A percentile compares a stretch with the other conserved stretches of the same genome.
Conservation (phyloP, 441 rosid species). For the Populus hybrid region DNA sequence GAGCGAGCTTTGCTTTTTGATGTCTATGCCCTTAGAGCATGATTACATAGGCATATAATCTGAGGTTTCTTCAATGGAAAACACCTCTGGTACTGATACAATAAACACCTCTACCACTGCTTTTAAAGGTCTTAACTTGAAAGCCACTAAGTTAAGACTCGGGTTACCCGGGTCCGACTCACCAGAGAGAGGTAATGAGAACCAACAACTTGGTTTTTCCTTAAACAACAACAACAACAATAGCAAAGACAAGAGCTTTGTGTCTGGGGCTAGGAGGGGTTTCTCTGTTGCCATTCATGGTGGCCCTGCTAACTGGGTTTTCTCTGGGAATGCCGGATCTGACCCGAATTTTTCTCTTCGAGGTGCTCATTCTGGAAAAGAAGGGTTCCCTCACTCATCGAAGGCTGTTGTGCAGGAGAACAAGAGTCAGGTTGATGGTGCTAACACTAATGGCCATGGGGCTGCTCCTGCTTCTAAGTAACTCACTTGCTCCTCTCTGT, state of each 20-base stretch:
- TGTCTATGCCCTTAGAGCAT: constrained; percentile 52
- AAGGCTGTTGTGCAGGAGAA: constrained; percentile 43
- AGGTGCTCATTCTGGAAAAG: constrained; percentile 29
- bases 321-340: constrained; percentile 38
- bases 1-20: constrained; percentile 15
- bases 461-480: constrained; percentile 58
- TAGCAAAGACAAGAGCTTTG: constrained; percentile 29
- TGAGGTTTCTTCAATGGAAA: constrained; percentile 52
- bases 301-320: constrained; percentile 52
- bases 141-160: constrained; percentile 77
- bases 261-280: constrained; percentile 57
- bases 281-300: constrained; percentile 58
- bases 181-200: constrained; percentile 42
- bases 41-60: constrained; percentile 54
- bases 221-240: not conserved
- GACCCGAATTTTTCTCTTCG: constrained; percentile 28
- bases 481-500: not conserved
- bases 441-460: constrained; percentile 24
- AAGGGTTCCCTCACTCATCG: constrained; percentile 32
- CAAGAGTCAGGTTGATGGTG: constrained; percentile 30
- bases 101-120: constrained; percentile 1
- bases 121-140: constrained; percentile 36
- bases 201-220: constrained; percentile 12
- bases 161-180: constrained; percentile 81
- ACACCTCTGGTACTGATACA: constrained; percentile 28